Evolutionary conservation across 192 early-diverging fungal species (phyloP), one percentile per base, ranked within the genome.

Genomic region (Linnemannia zychae): DNA sequence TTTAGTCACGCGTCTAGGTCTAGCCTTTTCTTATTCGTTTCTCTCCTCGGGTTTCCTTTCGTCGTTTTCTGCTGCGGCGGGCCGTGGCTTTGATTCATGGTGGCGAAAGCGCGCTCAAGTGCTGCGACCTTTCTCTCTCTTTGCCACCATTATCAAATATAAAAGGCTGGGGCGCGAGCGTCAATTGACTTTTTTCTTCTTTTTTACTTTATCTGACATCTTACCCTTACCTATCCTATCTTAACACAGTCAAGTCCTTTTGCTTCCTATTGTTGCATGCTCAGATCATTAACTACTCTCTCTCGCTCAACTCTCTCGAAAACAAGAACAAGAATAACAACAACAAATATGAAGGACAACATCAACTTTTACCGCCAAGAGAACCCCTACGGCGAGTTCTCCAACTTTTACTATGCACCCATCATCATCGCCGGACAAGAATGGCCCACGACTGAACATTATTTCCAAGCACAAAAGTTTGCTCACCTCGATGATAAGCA

Each of bases 381-480:
- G 12, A 67, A 80, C 60, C 36, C 71, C 11, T 90, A 72, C 67
- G 87, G 86, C 50, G 79, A 87, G 49, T 88, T 90, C 57, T 88
- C 84, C 44, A 90, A 90, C 76, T 90, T 90, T 79, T 90, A 78
- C 60, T 44, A 57, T 57, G 52, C 84, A 1, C 75, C 75, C 12
- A 79, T 90, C 33, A 24, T 13, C 17, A 63, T 88, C 22, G 75
- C 1, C 37, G 38, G 24, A 31, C 48, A 44, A 34, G 20, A 40
- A 36, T 90, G 87, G 84, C 87, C 83, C 5, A 87, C 87, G 4
- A 88, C 89, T 4, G 89, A 90, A 48, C 87, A 90, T 60, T 90
- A 90, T 60, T 90, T 87, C 53, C 88, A 89, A 71, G 88, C 80
- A 31, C 76, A 77, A 77, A 82, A 82, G 80, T 88, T 88, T 82